Conservation (phyloP, 257 asterid species). For the Solanum dulcamara region DNA sequence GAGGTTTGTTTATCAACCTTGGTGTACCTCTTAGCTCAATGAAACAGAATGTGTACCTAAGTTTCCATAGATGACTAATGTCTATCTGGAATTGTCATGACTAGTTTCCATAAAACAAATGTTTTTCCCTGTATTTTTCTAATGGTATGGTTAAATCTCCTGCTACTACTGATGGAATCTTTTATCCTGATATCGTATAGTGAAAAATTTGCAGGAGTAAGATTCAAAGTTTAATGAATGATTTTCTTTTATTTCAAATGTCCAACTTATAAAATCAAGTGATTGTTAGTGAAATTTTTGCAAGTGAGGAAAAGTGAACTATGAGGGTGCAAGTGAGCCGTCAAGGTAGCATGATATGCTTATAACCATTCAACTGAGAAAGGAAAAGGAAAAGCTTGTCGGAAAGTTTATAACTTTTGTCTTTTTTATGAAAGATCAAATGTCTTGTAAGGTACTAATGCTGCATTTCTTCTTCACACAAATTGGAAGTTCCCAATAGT, state of each 20-base stretch:
- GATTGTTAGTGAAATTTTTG: not conserved
- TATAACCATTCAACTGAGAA: not conserved
- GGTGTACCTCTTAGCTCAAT: not conserved
- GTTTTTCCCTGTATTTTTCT: not conserved
- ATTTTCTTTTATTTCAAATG: not conserved
- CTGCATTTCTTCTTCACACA: not conserved
- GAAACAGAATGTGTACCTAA: not conserved
- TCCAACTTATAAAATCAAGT: not conserved
- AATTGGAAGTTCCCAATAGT: not conserved
- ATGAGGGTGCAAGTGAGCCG: not conserved
- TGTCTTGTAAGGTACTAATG: not conserved
- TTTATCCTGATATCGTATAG: not conserved
- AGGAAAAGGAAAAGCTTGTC: not conserved
- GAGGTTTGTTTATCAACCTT: not conserved
- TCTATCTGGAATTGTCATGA: not conserved
- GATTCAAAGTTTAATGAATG: not conserved
- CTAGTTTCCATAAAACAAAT: not conserved
- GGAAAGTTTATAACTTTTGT: not conserved
- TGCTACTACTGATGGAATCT: not conserved
- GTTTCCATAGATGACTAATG: not conserved
- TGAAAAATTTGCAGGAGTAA: not conserved
- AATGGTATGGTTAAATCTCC: not conserved
- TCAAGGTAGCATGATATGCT: not conserved
- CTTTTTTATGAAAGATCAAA: not conserved
- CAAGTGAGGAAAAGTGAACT: not conserved